Percentiles rank a stretch among this genome's conserved stretches.
phyloP scores from a whole-genome alignment of 371 early-diverging fungal species.

The Basidiobolus meristosporus region DNA sequence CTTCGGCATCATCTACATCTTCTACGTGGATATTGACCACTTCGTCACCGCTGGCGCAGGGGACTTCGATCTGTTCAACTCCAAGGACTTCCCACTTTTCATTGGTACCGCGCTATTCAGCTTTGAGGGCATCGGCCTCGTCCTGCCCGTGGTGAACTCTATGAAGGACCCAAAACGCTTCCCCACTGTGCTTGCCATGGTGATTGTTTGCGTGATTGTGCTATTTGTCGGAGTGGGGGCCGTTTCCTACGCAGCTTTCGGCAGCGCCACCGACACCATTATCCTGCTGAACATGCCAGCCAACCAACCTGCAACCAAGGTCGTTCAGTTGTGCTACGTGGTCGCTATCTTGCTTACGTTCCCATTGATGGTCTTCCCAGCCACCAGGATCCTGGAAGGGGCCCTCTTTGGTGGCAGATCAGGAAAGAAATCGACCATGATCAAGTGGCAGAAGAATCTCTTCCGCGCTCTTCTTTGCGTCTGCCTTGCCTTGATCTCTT shows the following conservation, averaged over 20 bases:
- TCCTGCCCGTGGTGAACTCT: slow-evolving; percentile 27
- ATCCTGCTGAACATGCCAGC: slow-evolving; percentile 43
- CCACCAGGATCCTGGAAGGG: slow-evolving; percentile 45
- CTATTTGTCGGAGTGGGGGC: slow-evolving; percentile 43
- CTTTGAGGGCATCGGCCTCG: slow-evolving; percentile 60
- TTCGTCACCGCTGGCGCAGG: slow-evolving; percentile 33
- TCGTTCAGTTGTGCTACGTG: slow-evolving; percentile 45
- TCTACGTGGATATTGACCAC: slow-evolving; percentile 50
- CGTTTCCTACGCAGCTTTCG: slow-evolving; percentile 46
- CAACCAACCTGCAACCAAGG: slow-evolving; percentile 15
- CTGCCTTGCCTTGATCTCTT: slow-evolving; percentile 45
- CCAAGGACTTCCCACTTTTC: slow-evolving; percentile 35
- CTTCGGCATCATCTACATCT: slow-evolving; percentile 58
- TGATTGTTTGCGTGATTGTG: slow-evolving; percentile 26
- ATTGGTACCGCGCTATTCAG: slow-evolving; percentile 61
- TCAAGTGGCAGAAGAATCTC: slow-evolving; percentile 78
- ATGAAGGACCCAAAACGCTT: slow-evolving; percentile 35
- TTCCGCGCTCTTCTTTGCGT: slow-evolving; percentile 50
- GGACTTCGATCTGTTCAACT: slow-evolving; percentile 25
- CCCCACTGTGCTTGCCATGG: slow-evolving; percentile 25
- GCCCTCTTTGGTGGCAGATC: slow-evolving; percentile 23
- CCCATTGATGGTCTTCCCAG: slow-evolving; percentile 52
- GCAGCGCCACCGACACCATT: slow-evolving; percentile 35
- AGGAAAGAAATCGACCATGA: slow-evolving; percentile 13
- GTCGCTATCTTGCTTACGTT: slow-evolving; percentile 48